phyloP scores from a whole-genome alignment of 345 rosid genomes.

The Luvunga scandens region DNA sequence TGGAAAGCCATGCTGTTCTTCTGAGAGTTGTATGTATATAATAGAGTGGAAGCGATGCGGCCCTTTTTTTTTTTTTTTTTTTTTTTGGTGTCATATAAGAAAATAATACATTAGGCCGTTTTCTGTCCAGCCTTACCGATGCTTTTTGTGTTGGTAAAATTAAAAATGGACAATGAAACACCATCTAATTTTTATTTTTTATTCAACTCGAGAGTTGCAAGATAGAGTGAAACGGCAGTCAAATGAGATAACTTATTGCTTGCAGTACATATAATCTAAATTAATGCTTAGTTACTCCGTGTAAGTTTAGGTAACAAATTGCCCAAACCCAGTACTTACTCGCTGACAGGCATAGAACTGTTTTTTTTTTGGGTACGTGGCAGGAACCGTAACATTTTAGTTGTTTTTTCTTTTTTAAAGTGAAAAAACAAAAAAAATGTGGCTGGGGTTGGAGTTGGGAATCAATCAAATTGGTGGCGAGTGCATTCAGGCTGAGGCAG shows the following conservation, averaged over 20 bases:
- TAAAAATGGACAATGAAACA: constrained; percentile 50
- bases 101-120: too few relatives aligned
- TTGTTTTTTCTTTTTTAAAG: too few relatives aligned
- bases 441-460: background rate
- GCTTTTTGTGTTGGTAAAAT: constrained; percentile 48
- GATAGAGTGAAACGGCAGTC: background rate
- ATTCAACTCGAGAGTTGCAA: background rate
- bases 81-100: too few relatives aligned
- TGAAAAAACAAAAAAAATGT: too few relatives aligned
- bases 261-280: background rate
- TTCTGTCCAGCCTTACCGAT: constrained; percentile 25
- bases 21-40: too few relatives aligned
- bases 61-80: too few relatives aligned
- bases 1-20: background rate
- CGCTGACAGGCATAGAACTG: too few relatives aligned
- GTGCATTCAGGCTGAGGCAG: constrained; percentile 22
- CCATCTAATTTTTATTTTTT: constrained; percentile 33
- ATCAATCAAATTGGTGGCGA: constrained; percentile 1
- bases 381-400: background rate
- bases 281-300: background rate
- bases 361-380: background rate
- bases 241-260: background rate
- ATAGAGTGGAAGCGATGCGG: background rate
- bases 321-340: too few relatives aligned
- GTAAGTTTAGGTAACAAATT: too few relatives aligned